Evolutionary conservation across 805 yeast genomes (phyloP), one percentile per base, ranked within the genome.

Genomic region (Spathaspora passalidarum): DNA sequence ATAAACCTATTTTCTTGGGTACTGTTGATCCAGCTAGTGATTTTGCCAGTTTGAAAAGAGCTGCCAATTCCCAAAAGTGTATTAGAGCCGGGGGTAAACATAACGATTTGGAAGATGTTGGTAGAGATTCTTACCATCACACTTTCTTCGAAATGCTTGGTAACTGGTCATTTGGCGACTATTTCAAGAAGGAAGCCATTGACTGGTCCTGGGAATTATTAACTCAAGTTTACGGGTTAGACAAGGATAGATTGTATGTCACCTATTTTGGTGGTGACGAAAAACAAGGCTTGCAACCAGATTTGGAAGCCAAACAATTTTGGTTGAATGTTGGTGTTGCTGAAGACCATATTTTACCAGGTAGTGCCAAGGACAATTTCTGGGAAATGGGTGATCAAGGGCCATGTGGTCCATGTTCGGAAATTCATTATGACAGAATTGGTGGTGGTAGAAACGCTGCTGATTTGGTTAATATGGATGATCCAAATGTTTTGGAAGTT

Each of bases 301-400:
- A 94, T 76, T 73, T 87, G 50, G 99, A 94, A 70, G 97, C 98
- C 45, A 87, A 87, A 65, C 73, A 86, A 58, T 72, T 80, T 51
- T 94, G 99, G 99, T 72, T 74, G 52, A 80, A 76, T 32, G 86
- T 86, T 36, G 99, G 99, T 57, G 95, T 92, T 46, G 78, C 84
- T 26, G 96, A 88, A 56, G 91, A 84, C 63, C 98, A 90, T 64
- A 92, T 94, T 56, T 74, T 94, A 55, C 96, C 97, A 17, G 99
- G 99, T 47, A 73, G 83, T 55, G 87, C 84, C 44, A 75, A 82
- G 62, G 99, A 94, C 66, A 94, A 94, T 72, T 94, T 94, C 70
- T 94, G 99, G 99, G 99, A 94, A 75, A 94, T 94, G 99, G 99
- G 99, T 59, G 99, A 95, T 63, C 98, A 92, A 75, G 99, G 99